phyloP scores from a whole-genome alignment of 139 green algal genomes.

The Tetraselmis chui region DNA sequence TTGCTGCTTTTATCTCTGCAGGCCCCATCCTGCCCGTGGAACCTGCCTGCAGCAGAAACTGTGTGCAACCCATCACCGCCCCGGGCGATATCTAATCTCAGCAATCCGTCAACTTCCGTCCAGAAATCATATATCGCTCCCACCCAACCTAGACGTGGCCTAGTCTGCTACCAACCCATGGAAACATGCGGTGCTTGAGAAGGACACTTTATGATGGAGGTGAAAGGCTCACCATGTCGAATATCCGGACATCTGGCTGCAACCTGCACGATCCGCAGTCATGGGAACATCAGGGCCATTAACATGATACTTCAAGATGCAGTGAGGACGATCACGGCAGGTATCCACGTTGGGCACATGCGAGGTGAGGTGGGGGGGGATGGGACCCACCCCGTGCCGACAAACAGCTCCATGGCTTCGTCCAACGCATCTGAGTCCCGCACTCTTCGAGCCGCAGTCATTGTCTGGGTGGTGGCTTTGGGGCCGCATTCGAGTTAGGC shows the following conservation, averaged over 20 bases:
- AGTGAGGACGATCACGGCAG: too few relatives aligned
- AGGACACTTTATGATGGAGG: neutral
- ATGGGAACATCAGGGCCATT: too few relatives aligned
- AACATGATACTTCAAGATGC: too few relatives aligned
- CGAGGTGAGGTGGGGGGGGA: neutral
- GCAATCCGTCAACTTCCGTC: too few relatives aligned
- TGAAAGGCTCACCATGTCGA: neutral
- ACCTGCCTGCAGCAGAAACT: neutral
- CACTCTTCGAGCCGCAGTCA: too few relatives aligned
- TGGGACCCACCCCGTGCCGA: neutral
- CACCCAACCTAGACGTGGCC: too few relatives aligned
- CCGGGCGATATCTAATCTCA: too few relatives aligned
- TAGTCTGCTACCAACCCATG: neutral
- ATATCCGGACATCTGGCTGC: neutral
- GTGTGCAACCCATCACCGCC: too few relatives aligned
- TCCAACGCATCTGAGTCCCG: too few relatives aligned
- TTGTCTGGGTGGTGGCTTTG: too few relatives aligned
- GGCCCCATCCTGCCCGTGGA: neutral
- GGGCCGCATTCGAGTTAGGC: too few relatives aligned
- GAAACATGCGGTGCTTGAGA: neutral
- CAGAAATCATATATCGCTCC: too few relatives aligned
- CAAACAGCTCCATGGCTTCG: neutral
- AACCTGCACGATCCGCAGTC: neutral
- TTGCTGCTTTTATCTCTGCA: neutral
- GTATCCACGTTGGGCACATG: neutral